Conservation (phyloP, 1,284 basidiomycete genomes). For the Anthracocystis panici-leucophaei region DNA sequence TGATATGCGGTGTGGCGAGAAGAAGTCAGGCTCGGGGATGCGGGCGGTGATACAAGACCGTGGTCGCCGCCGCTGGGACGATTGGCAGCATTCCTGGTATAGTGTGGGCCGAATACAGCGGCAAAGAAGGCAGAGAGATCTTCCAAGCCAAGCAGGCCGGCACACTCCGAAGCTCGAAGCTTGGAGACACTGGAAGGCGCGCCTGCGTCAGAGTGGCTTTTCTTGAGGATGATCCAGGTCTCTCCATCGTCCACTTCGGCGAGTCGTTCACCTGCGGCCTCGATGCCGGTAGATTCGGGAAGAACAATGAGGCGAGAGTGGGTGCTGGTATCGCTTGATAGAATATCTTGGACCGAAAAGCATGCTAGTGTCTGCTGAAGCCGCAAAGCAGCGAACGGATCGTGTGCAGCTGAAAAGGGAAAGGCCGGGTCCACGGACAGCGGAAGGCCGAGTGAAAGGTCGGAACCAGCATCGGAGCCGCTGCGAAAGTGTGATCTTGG, state of each 20-base stretch:
- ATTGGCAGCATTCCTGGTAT: background rate
- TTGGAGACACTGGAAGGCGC: constrained; percentile 7
- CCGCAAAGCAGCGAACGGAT: constrained; percentile 24
- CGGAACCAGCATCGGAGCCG: constrained; percentile 30
- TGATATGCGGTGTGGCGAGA: background rate
- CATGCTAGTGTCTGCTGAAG: constrained; percentile 24
- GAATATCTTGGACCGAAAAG: constrained; percentile 32
- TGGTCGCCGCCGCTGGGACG: background rate
- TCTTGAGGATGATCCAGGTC: constrained; percentile 37
- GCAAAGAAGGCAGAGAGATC: constrained; percentile 45
- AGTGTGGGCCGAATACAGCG: constrained; percentile 33
- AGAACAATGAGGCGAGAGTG: constrained; percentile 31
- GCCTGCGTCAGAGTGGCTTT: background rate
- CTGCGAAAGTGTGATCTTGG: constrained; percentile 30
- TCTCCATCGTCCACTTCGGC: constrained; percentile 26
- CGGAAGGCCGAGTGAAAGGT: constrained; percentile 29
- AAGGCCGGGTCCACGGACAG: background rate
- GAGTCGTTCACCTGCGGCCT: constrained; percentile 35
- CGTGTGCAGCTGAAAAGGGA: constrained; percentile 17
- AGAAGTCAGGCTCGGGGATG: constrained; percentile 19
- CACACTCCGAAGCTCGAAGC: constrained; percentile 29
- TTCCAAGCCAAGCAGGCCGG: constrained; percentile 37
- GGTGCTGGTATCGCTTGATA: constrained; percentile 17
- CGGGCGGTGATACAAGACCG: constrained; percentile 33
- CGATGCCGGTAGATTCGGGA: constrained; percentile 25